Conservation (phyloP, 1,284 basidiomycete species). For the Phellinidium pouzarii region DNA sequence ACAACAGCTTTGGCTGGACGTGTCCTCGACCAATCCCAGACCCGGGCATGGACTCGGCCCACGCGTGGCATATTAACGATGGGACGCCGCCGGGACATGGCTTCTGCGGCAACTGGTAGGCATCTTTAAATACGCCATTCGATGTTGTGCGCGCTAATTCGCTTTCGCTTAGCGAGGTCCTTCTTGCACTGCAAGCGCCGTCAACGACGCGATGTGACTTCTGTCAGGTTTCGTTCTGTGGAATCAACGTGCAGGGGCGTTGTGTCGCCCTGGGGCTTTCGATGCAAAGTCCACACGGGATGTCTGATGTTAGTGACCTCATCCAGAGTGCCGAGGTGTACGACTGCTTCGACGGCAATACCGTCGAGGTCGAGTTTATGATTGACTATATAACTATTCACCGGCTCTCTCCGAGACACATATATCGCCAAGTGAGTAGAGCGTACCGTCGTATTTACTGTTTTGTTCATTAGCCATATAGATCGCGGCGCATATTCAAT, state of each 20-base stretch:
- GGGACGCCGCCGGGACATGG: conserved; percentile 68
- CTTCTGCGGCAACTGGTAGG: conserved; percentile 70
- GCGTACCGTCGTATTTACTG: conserved; percentile 5
- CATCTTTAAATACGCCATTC: conserved; percentile 1
- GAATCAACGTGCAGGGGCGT: conserved; percentile 61
- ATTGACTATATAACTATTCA: conserved; percentile 63
- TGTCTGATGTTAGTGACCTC: conserved; percentile 59
- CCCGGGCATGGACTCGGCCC: conserved; percentile 53
- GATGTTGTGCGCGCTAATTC: conserved; percentile 9
- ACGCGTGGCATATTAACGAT: conserved; percentile 66
- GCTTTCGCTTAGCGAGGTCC: conserved; percentile 46
- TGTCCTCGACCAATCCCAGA: conserved; percentile 70
- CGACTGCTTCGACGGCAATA: conserved; percentile 68
- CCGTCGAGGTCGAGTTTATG: conserved; percentile 72
- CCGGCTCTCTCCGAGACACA: conserved; percentile 53
- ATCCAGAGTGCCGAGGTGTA: conserved; percentile 69
- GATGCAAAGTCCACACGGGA: conserved; percentile 59
- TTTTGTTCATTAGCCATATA: conserved; percentile 25
- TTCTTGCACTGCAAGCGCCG: conserved; percentile 62
- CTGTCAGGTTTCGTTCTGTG: conserved; percentile 71
- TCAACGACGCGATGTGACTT: conserved; percentile 73
- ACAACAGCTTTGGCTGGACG: conserved; percentile 63
- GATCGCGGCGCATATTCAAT: conserved; percentile 55
- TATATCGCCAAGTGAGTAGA: conserved; percentile 60
- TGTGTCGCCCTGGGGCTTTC: conserved; percentile 54